These are phyloP conservation scores for Pseudogymnoascus sp. DNA, from an alignment of 2,329 filamentous ascomycete species.

Conservation along the genomic window DNA sequence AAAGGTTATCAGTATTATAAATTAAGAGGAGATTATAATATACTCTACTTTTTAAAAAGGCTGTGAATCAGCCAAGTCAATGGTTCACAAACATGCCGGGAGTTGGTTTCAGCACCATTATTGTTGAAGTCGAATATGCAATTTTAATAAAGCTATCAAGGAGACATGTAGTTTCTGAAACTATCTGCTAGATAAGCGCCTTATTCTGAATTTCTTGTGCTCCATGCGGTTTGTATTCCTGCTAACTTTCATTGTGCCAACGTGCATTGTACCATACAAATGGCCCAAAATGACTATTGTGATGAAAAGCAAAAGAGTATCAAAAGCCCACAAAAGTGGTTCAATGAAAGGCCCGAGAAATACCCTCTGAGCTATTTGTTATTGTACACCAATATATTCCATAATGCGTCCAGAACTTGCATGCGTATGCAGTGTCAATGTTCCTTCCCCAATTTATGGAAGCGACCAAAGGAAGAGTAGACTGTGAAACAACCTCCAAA, in stretches of 20 bases:
- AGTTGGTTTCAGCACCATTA: neutral
- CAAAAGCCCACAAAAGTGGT: neutral
- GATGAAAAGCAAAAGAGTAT: conserved; percentile 5
- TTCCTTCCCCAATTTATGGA: neutral
- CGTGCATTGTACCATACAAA: conserved; percentile 6
- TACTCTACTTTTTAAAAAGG: neutral
- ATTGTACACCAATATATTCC: neutral
- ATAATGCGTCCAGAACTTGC: neutral
- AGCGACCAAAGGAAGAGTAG: neutral
- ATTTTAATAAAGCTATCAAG: neutral
- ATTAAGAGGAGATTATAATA: neutral
- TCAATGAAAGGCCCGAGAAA: neutral
- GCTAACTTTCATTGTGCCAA: conserved; percentile 4
- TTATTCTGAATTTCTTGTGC: conserved; percentile 3
- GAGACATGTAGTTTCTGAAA: neutral
- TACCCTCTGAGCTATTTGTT: neutral
- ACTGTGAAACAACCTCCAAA: neutral
- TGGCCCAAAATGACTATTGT: conserved; percentile 8
- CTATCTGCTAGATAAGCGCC: conserved; percentile 1
- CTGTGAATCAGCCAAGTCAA: no score
- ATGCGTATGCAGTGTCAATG: neutral
- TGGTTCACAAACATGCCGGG: no score
- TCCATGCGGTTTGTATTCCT: neutral
- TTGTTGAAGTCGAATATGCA: neutral
- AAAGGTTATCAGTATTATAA: neutral